Evolutionary conservation across 768 basidiomycete genomes (phyloP).

Genomic region (Tricholoma hemisulphureum): DNA sequence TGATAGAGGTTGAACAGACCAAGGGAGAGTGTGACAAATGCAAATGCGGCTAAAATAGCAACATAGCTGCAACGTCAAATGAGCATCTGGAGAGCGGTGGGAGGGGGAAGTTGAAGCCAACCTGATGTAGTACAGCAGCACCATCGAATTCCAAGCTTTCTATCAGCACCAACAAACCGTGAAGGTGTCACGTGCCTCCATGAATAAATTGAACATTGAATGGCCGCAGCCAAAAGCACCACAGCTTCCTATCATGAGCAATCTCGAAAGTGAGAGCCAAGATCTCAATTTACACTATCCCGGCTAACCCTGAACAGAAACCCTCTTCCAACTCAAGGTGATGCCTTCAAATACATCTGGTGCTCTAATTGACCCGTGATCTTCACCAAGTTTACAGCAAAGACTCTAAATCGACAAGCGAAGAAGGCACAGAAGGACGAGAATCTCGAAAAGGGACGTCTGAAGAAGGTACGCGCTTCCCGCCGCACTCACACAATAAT

Average conservation of each 20-base stretch:
- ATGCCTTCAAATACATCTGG: constrained; percentile 12
- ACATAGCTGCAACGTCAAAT: constrained; percentile 54
- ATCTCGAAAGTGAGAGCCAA: constrained; percentile 77
- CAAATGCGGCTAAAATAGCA: constrained; percentile 73
- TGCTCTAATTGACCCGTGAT: constrained; percentile 8
- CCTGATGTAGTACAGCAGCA: constrained; percentile 64
- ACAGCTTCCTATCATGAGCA: constrained; percentile 75
- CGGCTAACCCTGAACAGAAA: constrained; percentile 61
- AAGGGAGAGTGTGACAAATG: constrained; percentile 89
- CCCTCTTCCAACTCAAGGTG: constrained; percentile 98
- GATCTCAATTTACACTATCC: background rate
- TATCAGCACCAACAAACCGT: background rate
- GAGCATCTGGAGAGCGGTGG: background rate
- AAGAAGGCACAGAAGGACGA: constrained; percentile 99
- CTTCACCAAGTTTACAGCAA: constrained; percentile 85
- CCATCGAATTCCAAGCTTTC: constrained; percentile 34
- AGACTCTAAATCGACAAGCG: constrained; percentile 89
- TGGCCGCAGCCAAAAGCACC: too few relatives aligned
- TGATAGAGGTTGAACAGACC: constrained; percentile 45
- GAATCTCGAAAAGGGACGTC: constrained; percentile 75
- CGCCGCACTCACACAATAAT: background rate
- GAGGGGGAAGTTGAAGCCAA: constrained; percentile 19
- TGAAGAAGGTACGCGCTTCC: constrained; percentile 77
- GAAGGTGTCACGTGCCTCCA: constrained; percentile 17
- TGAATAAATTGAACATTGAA: background rate